Evolutionary conservation across 2,329 filamentous ascomycete species (phyloP).

Genomic region (Diaporthe vaccinii): DNA sequence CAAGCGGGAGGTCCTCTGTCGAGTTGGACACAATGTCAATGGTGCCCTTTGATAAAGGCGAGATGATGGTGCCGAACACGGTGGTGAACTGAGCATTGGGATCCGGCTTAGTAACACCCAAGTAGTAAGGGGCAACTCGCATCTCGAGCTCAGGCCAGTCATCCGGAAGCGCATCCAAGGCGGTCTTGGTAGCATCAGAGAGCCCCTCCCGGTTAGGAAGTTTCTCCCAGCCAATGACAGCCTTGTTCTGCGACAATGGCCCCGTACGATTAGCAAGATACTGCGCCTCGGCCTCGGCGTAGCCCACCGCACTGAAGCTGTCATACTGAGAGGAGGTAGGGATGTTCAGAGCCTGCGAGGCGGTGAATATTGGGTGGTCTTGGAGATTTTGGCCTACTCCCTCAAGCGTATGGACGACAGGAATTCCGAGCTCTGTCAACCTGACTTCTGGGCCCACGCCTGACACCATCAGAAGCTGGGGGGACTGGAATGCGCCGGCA

Average conservation of each 20-base stretch:
- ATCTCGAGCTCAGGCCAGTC: conserved; percentile 39
- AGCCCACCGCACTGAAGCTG: conserved; percentile 29
- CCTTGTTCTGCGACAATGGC: conserved; percentile 6
- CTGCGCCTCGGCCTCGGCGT: background rate
- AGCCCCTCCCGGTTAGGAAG: conserved; percentile 29
- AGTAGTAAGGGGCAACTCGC: conserved; percentile 30
- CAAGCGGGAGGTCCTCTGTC: conserved; percentile 51
- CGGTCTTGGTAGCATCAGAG: conserved; percentile 21
- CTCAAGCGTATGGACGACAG: conserved; percentile 43
- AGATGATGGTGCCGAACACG: conserved; percentile 40
- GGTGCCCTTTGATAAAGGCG: conserved; percentile 50
- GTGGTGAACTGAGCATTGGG: background rate
- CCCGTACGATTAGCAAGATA: conserved; percentile 27
- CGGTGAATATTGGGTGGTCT: conserved; percentile 37
- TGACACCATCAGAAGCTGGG: conserved; percentile 52
- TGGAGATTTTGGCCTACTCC: conserved; percentile 44
- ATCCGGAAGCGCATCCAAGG: conserved; percentile 33
- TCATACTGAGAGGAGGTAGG: conserved; percentile 20
- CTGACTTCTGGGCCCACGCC: conserved; percentile 49
- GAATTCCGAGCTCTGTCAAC: conserved; percentile 49
- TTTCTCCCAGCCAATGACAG: conserved; percentile 36
- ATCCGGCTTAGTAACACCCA: conserved; percentile 34
- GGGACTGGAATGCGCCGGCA: conserved; percentile 57
- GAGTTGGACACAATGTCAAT: conserved; percentile 50
- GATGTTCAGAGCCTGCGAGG: conserved; percentile 43